Conservation (phyloP, 164 flowering plant species). For the Saururus chinensis region DNA sequence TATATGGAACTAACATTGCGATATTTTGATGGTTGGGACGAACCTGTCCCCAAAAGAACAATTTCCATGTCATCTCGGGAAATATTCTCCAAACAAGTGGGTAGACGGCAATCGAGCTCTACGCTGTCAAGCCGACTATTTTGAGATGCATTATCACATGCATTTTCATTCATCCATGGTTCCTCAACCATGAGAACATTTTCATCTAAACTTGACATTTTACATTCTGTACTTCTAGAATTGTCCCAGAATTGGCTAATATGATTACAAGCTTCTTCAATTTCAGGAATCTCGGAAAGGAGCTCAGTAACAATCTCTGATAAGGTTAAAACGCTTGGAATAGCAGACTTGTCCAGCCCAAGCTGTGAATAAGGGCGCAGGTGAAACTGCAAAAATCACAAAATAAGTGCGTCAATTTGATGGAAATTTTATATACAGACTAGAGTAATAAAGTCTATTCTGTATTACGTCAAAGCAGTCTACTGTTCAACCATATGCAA, state of each 20-base stretch:
- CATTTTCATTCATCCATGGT: conserved; percentile 49
- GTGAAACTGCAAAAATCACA: conserved; percentile 62
- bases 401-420: no score
- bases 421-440: no score
- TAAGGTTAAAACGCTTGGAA: conserved; percentile 33
- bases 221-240: conserved; percentile 10
- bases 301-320: conserved; percentile 46
- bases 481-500: no score
- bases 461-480: no score
- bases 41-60: conserved; percentile 94
- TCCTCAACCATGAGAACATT: conserved; percentile 42
- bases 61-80: conserved; percentile 87
- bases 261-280: conserved; percentile 46
- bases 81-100: conserved; percentile 72
- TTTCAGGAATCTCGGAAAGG: conserved; percentile 65
- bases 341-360: conserved; percentile 65
- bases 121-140: not conserved
- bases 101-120: conserved; percentile 19
- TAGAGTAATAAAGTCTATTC: no score
- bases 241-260: conserved; percentile 42
- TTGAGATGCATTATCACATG: conserved; percentile 3
- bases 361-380: conserved; percentile 79
- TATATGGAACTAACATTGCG: conserved; percentile 86
- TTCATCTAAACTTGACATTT: conserved; percentile 5
- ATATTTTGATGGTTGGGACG: conserved; percentile 96